Evolutionary conservation across 371 early-diverging fungal genomes (phyloP).

Genomic region (Apophysomyces variabilis): DNA sequence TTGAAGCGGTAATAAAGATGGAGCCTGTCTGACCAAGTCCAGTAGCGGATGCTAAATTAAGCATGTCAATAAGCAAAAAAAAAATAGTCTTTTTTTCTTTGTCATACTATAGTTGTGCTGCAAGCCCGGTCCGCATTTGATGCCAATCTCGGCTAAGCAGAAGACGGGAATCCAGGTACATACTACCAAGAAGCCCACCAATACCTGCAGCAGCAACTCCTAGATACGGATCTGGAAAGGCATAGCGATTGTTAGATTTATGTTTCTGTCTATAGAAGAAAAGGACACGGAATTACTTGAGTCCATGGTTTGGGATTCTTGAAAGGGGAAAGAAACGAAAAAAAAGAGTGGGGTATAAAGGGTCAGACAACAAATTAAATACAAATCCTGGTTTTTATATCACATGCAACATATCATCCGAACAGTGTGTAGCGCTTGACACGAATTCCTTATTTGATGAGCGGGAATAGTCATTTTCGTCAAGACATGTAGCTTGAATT

Average conservation of each 20-base stretch:
- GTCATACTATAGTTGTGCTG: conserved; percentile 27
- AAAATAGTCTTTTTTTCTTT: background rate
- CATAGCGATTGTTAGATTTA: background rate
- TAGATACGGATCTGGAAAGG: conserved; percentile 15
- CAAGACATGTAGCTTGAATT: conserved; percentile 5
- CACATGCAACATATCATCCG: conserved; percentile 5
- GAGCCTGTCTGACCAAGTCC: conserved; percentile 30
- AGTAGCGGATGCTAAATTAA: conserved; percentile 23
- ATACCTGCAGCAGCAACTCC: conserved; percentile 32
- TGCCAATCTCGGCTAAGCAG: conserved; percentile 29
- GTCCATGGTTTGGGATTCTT: conserved; percentile 15
- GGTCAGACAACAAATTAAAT: conserved; percentile 8
- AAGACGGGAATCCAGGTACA: conserved; percentile 38
- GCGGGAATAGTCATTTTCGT: conserved; percentile 7
- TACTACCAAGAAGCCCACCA: conserved; percentile 32
- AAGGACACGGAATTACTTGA: conserved; percentile 12
- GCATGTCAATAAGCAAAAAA: background rate
- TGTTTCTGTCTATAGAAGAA: background rate
- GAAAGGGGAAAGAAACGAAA: conserved; percentile 3
- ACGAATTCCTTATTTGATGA: conserved; percentile 4
- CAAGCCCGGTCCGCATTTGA: conserved; percentile 29
- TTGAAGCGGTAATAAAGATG: conserved; percentile 37
- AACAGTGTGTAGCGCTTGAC: conserved; percentile 6
- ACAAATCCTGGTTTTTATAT: conserved; percentile 1
- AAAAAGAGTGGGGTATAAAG: conserved; percentile 8